Conservation (phyloP, 148 eudicot species). For the Heliamphora exappendiculata region DNA sequence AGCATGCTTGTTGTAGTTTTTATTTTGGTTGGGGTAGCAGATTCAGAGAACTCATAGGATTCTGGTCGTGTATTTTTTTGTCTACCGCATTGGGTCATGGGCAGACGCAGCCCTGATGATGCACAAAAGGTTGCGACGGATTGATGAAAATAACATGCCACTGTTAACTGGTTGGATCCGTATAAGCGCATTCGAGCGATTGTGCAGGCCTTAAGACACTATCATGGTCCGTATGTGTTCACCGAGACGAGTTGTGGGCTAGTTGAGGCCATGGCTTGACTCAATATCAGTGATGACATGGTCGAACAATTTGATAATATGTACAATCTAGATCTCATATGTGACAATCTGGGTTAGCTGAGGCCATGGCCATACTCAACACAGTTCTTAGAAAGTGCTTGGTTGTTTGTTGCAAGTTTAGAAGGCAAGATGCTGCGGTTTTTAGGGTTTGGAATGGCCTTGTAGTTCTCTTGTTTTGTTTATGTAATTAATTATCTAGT, state of each 20-base stretch:
- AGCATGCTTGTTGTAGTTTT: no score
- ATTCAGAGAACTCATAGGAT: no score
- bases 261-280: conserved; percentile 45
- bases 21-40: no score
- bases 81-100: conserved; percentile 67
- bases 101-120: conserved; percentile 89
- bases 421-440: no score
- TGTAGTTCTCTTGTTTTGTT: no score
- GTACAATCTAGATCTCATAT: no score
- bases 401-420: no score
- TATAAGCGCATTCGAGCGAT: conserved; percentile 53
- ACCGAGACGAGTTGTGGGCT: conserved; percentile 59
- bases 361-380: no score
- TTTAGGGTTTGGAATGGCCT: no score
- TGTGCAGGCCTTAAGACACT: conserved; percentile 83
- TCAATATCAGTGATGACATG: conserved; percentile 38
- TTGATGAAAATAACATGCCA: conserved; percentile 62
- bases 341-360: no score
- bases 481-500: no score
- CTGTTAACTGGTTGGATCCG: conserved; percentile 55
- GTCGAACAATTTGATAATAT: conserved; percentile 34
- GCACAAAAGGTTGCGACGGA: conserved; percentile 92
- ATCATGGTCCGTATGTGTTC: conserved; percentile 55
- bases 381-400: no score
- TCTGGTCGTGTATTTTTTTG: conserved; percentile 76